Base-by-base conservation (phyloP, 106 monocot species). In the Gastrodia elata region DNA sequence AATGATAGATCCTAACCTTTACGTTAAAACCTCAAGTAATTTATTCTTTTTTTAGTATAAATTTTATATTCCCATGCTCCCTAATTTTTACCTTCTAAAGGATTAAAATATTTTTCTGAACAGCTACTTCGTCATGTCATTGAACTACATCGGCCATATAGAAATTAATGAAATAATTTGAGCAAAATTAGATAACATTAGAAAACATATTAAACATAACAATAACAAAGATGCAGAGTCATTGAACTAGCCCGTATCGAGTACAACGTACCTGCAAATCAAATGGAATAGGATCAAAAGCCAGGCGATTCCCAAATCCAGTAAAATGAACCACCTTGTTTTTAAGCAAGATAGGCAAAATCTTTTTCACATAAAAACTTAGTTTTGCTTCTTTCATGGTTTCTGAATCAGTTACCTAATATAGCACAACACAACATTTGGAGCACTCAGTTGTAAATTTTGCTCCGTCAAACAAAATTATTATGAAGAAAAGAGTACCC, bases 241-340 rank as follows among this genome's bases (percentile, higher is more conserved):
- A 10, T 3, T 34, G 36, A 24, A 65, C 32, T 6, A 39, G 39
- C 22, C 25, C 8, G 39, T 39, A 68, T 68, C 68, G 10, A 24
- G 22, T 11, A 24, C 74, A 35, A 22, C 39, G 41, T 86, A 98
- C 93, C 91, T 98, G 98, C 59, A 98, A 74, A 16, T 88, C 82
- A 79, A 85, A 88, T 73, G 98, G 91, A 79, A 98, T 75, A 27
- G 91, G 98, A 43, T 98, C 98, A 80, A 87, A 98, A 71, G 93
- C 89, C 58, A 98, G 82, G 14, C 98, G 98, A 77, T 98, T 93
- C 7, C 98, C 98, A 83, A 93, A 98, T 37, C 98, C 93, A 80
- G 85, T 74, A 73, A 98, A 91, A 83, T 93, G 98, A 22, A 98
- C 85, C 64, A 93, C 83, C 41, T 80, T 78, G 57, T 98, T 98